Conservation (phyloP, 2,329 filamentous ascomycete species). For the Scedosporium dehoogii region DNA sequence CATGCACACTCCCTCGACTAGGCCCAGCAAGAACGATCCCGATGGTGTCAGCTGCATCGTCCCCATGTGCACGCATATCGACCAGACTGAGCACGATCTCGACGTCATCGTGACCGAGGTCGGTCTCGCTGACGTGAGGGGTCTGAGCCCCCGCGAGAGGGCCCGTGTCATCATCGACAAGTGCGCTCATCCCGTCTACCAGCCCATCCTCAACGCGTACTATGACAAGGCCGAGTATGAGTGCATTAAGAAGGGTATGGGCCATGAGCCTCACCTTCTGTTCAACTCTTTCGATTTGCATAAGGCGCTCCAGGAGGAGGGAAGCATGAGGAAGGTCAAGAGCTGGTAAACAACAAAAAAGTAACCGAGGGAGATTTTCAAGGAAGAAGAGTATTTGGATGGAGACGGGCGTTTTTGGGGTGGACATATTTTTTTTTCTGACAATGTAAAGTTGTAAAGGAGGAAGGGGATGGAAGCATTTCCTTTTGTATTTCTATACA, state of each 20-base stretch:
- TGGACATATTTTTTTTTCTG: not conserved
- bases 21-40: conserved; percentile 74
- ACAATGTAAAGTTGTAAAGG: too few species aligned
- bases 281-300: conserved; percentile 88
- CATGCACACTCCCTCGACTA: conserved; percentile 82
- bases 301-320: conserved; percentile 68
- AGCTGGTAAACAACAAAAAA: conserved; percentile 37
- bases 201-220: conserved; percentile 72
- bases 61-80: conserved; percentile 87
- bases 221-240: conserved; percentile 79
- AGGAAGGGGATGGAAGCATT: not conserved
- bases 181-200: conserved; percentile 78
- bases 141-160: conserved; percentile 68
- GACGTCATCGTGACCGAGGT: conserved; percentile 72
- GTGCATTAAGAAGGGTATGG: conserved; percentile 77
- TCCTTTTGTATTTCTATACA: not conserved
- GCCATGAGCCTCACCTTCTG: conserved; percentile 79
- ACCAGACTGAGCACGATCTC: conserved; percentile 88
- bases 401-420: not conserved
- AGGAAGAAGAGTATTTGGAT: not conserved
- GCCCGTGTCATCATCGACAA: conserved; percentile 79
- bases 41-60: conserved; percentile 78
- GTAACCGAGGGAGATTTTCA: not conserved
- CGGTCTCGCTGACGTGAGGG: conserved; percentile 77
- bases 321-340: conserved; percentile 74